A percentile compares a stretch with the other conserved stretches of the same genome.
These are phyloP conservation scores for Xylariales sp. DNA, from an alignment of 2,329 filamentous ascomycete genomes.

Conservation along the genomic window DNA sequence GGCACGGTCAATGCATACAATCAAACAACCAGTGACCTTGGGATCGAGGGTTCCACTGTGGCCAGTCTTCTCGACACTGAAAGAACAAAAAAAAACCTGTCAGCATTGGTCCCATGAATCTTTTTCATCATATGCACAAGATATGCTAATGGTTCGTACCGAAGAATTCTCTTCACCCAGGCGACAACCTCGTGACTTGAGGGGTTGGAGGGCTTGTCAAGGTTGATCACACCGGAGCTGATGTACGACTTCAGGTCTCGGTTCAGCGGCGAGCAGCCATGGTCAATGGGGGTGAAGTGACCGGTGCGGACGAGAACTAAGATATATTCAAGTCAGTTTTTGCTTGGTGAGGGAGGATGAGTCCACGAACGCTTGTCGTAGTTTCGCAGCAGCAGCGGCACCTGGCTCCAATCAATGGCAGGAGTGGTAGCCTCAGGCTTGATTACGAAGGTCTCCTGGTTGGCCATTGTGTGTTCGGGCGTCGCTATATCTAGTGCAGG, in stretches of 20 bases:
- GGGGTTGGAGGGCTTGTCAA: conserved; percentile 94
- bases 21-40: conserved; percentile 94
- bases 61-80: conserved; percentile 92
- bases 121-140: too few relatives aligned
- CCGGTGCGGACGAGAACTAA: conserved; percentile 86
- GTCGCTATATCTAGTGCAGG: neutral
- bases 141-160: too few relatives aligned
- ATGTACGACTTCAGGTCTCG: conserved; percentile 97
- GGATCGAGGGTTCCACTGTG: conserved; percentile 98
- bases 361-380: conserved; percentile 76
- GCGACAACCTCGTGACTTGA: conserved; percentile 98
- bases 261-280: conserved; percentile 85
- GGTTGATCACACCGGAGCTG: conserved; percentile 96
- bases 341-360: conserved; percentile 1
- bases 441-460: conserved; percentile 72
- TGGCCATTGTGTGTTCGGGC: conserved; percentile 5
- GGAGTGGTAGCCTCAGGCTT: conserved; percentile 84
- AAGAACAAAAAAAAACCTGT: too few relatives aligned
- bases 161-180: too few relatives aligned
- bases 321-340: conserved; percentile 17
- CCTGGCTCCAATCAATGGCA: conserved; percentile 77
- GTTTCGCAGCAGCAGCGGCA: conserved; percentile 93
- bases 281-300: conserved; percentile 95
- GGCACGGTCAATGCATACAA: conserved; percentile 79
- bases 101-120: too few relatives aligned